Conservation (phyloP, 176 grass and related monocot genomes). For the Eragrostis nindensis region DNA sequence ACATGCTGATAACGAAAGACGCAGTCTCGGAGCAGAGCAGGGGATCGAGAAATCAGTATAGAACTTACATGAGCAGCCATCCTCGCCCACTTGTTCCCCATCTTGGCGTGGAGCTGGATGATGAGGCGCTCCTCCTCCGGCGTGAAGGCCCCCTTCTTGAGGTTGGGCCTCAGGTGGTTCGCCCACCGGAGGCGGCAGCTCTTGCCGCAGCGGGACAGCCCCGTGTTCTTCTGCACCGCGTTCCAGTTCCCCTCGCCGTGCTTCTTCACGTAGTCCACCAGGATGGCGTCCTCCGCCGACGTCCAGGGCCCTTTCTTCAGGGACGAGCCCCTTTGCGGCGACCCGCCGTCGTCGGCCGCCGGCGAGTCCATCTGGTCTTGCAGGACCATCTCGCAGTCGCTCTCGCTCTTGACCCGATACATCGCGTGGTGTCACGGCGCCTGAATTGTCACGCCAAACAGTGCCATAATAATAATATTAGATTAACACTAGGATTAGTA, state of each 20-base stretch:
- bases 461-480: background rate
- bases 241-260: conserved; percentile 97
- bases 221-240: conserved; percentile 88
- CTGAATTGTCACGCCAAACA: conserved; percentile 29
- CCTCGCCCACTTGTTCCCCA: conserved; percentile 95
- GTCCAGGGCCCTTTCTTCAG: conserved; percentile 97
- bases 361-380: conserved; percentile 65
- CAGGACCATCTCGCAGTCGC: conserved; percentile 55
- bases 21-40: background rate
- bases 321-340: conserved; percentile 39
- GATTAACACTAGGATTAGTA: background rate
- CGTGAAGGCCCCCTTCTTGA: conserved; percentile 87
- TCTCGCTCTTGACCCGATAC: conserved; percentile 58
- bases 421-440: conserved; percentile 30
- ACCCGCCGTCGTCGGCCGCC: conserved; percentile 54
- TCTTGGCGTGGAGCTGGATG: conserved; percentile 78
- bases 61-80: conserved; percentile 81
- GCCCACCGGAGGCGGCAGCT: conserved; percentile 93
- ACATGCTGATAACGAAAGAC: background rate
- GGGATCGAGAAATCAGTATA: conserved; percentile 1
- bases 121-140: conserved; percentile 76
- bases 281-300: conserved; percentile 73
- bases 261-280: conserved; percentile 86
- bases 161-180: conserved; percentile 85
- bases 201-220: conserved; percentile 82